Conservation (phyloP, 2,329 filamentous ascomycete species). For the Hypoxylon sp. region DNA sequence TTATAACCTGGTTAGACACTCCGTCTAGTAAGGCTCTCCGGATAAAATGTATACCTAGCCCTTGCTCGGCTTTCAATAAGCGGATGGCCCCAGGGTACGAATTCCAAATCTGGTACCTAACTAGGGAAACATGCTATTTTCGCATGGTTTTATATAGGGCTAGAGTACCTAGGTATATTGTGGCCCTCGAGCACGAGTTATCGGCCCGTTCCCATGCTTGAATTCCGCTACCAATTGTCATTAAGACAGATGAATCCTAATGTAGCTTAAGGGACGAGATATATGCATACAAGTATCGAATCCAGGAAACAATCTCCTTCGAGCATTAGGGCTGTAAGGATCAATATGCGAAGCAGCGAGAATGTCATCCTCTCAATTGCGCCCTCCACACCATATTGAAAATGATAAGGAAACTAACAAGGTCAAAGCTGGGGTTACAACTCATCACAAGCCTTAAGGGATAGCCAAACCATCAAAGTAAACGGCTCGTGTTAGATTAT, state of each 20-base stretch:
- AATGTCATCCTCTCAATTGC: too few relatives aligned
- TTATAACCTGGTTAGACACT: slow-evolving; percentile 22
- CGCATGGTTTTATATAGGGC: neutral
- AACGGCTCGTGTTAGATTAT: too few relatives aligned
- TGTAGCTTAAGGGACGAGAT: too few relatives aligned
- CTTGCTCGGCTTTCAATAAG: slow-evolving; percentile 9
- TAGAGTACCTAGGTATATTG: neutral
- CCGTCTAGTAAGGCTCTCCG: slow-evolving; percentile 12
- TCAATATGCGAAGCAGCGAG: too few relatives aligned
- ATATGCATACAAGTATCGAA: neutral
- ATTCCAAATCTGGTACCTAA: slow-evolving; percentile 33
- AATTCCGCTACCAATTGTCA: slow-evolving; percentile 1
- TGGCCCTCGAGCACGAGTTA: neutral
- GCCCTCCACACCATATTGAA: too few relatives aligned
- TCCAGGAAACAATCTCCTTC: too few relatives aligned
- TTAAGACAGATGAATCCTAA: too few relatives aligned
- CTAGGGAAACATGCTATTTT: slow-evolving; percentile 3
- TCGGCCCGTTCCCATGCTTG: slow-evolving; percentile 11
- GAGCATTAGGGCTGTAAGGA: too few relatives aligned
- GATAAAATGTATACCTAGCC: slow-evolving; percentile 22
- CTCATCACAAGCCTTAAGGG: too few relatives aligned
- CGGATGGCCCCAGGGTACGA: neutral
- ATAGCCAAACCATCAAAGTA: too few relatives aligned
- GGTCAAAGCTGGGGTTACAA: too few relatives aligned
- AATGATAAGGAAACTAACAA: too few relatives aligned